phyloP scores from a whole-genome alignment of 345 rosid species.

The Eutrema yunnanense region DNA sequence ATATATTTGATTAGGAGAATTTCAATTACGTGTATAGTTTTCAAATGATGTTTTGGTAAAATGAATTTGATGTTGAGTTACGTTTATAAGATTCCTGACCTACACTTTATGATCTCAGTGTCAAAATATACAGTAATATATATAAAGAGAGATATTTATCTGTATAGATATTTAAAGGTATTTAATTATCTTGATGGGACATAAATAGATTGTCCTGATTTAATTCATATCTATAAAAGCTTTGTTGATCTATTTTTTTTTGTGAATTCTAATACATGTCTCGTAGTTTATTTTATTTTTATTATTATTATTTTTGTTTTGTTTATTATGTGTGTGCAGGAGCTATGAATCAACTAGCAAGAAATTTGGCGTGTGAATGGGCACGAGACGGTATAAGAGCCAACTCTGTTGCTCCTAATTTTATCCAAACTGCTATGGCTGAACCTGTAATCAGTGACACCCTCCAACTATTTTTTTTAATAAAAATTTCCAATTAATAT shows the following conservation, averaged over 20 bases:
- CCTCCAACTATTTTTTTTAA: neutral
- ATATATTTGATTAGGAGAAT: neutral
- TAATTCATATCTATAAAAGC: no score
- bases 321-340: neutral
- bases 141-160: no score
- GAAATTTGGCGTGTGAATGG: conserved; percentile 17
- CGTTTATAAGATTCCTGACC: neutral
- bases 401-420: conserved; percentile 12
- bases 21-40: neutral
- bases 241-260: no score
- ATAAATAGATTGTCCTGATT: no score
- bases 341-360: conserved; percentile 11
- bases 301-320: no score
- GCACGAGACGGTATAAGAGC: conserved; percentile 2
- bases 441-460: neutral
- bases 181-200: no score
- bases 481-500: neutral
- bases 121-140: no score
- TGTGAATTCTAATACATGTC: no score
- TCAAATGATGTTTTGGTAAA: neutral
- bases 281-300: no score
- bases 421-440: neutral
- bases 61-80: neutral
- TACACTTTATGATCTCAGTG: no score
- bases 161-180: no score